Conservation (phyloP, 1,284 basidiomycete species). For the Fomes fomentarius region DNA sequence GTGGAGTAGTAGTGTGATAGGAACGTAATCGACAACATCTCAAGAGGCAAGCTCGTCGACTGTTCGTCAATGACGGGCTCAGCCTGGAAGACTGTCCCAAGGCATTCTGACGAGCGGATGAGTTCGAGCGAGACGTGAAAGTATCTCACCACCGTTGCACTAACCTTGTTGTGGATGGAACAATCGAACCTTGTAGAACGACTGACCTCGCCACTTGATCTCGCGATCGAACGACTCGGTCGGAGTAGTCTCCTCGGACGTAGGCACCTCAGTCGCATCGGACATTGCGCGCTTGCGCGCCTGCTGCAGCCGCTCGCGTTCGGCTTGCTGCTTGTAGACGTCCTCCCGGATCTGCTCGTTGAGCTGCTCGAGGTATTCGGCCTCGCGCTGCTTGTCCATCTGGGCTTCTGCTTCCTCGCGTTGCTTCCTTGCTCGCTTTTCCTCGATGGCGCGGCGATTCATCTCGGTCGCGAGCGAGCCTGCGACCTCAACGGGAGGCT, state of each 20-base stretch:
- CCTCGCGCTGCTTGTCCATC: constrained; percentile 47
- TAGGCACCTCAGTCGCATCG: constrained; percentile 65
- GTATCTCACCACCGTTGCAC: not conserved
- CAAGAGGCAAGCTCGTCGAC: constrained; percentile 57
- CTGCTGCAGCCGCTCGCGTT: constrained; percentile 52
- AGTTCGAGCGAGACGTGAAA: constrained; percentile 24
- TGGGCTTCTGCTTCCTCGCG: constrained; percentile 56
- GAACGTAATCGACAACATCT: constrained; percentile 68
- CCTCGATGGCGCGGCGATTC: constrained; percentile 67
- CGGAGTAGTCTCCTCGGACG: constrained; percentile 45
- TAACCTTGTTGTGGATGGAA: constrained; percentile 69
- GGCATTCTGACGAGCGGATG: constrained; percentile 44
- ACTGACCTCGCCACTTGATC: constrained; percentile 58
- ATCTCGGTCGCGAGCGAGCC: constrained; percentile 77
- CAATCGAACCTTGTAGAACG: constrained; percentile 66
- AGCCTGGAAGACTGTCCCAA: constrained; percentile 69
- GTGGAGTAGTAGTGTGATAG: constrained; percentile 67
- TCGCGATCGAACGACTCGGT: constrained; percentile 63
- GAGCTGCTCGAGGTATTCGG: constrained; percentile 55
- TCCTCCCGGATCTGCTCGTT: constrained; percentile 66
- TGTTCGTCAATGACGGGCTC: constrained; percentile 72
- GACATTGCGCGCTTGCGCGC: constrained; percentile 65
- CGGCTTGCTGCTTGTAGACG: constrained; percentile 54
- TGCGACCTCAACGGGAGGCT: constrained; percentile 57
- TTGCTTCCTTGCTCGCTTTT: constrained; percentile 46